phyloP scores from a whole-genome alignment of 257 asterid genomes.

The Osmanthus fragrans region DNA sequence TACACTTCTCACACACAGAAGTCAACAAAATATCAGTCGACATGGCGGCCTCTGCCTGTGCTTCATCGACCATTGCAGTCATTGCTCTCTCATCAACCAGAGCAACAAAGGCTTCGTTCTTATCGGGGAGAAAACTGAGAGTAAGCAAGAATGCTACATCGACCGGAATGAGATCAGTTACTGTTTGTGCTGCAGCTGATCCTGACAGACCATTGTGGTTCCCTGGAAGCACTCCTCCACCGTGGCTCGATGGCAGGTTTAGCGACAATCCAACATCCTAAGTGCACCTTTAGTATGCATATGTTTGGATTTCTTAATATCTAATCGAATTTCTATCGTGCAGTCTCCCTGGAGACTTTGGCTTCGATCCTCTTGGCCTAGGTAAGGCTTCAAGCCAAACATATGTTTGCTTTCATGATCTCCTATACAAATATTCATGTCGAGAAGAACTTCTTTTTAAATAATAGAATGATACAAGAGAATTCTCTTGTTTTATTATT shows the following conservation, averaged over 20 bases:
- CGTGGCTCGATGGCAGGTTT: conserved; percentile 98
- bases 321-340: conserved; percentile 24
- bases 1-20: neutral
- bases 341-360: conserved; percentile 99
- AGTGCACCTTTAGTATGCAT: neutral
- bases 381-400: conserved; percentile 37
- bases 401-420: no score
- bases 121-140: conserved; percentile 65
- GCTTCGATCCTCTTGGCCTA: conserved; percentile 92
- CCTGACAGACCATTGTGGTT: conserved; percentile 92
- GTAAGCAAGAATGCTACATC: conserved; percentile 51
- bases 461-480: no score
- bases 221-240: conserved; percentile 96
- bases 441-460: no score
- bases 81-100: conserved; percentile 73
- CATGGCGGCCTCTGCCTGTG: conserved; percentile 97
- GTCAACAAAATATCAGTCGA: conserved; percentile 9
- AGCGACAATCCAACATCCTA: neutral
- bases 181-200: conserved; percentile 69
- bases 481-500: no score
- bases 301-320: conserved; percentile 3
- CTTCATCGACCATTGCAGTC: conserved; percentile 90
- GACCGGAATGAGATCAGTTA: conserved; percentile 39
- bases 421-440: no score
- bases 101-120: conserved; percentile 69